Evolutionary conservation across 331 rosid species (phyloP).

Genomic region (Telfairia occidentalis): DNA sequence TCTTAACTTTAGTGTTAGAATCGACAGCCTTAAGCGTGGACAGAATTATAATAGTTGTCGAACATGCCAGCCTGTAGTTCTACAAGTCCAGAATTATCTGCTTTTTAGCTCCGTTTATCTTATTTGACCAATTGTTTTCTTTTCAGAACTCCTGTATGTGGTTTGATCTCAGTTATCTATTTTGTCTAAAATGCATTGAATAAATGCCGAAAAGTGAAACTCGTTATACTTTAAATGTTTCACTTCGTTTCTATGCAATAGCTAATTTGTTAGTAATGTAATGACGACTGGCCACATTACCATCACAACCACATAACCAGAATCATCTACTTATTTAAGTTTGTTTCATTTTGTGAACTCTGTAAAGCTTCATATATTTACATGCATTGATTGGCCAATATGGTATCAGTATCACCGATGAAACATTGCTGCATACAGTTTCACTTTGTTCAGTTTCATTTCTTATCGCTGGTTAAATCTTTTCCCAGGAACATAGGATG

Average conservation of each 20-base stretch:
- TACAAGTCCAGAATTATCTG: not conserved
- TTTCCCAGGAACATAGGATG: constrained; percentile 82
- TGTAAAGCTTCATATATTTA: not conserved
- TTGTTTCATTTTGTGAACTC: not conserved
- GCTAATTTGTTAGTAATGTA: not conserved
- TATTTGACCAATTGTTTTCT: not conserved
- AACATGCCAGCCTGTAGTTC: not conserved
- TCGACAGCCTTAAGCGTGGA: not conserved
- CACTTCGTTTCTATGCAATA: not conserved
- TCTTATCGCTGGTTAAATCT: not conserved
- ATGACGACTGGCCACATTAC: not conserved
- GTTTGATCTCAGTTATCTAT: not conserved
- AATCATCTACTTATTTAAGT: not conserved
- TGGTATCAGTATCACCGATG: not conserved
- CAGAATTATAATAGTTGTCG: not conserved
- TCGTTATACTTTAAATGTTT: not conserved
- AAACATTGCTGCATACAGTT: not conserved
- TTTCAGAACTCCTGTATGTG: not conserved
- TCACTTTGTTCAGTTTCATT: not conserved
- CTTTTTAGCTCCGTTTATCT: not conserved
- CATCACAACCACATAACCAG: not conserved
- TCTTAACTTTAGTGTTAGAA: not conserved
- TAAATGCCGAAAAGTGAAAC: not conserved
- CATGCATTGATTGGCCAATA: not conserved
- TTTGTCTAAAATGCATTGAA: not conserved